phyloP scores from a whole-genome alignment of 1,139 yeast species.

The Taphrina populina region DNA sequence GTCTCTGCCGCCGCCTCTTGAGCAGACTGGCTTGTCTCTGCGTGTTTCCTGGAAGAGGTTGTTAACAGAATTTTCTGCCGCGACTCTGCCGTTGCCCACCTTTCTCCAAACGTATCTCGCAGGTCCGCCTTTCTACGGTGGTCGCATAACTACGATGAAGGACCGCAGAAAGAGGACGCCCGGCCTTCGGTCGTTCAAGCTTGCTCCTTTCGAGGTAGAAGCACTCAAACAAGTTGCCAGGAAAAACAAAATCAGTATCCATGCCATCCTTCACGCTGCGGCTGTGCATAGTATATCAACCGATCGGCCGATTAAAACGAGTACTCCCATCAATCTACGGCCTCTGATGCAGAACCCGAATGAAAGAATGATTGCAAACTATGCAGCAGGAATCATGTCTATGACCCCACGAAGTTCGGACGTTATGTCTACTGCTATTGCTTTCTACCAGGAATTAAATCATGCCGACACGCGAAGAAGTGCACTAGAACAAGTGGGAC shows the following conservation, averaged over 20 bases:
- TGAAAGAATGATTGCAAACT: constrained; percentile 5
- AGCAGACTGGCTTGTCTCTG: constrained; percentile 7
- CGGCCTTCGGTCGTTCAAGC: not conserved
- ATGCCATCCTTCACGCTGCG: constrained; percentile 24
- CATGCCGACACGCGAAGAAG: not conserved
- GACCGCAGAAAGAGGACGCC: constrained; percentile 13
- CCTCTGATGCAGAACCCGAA: not conserved
- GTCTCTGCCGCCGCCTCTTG: constrained; percentile 19
- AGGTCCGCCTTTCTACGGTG: constrained; percentile 7
- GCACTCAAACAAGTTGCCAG: constrained; percentile 1
- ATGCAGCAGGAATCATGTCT: constrained; percentile 3
- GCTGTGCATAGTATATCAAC: constrained; percentile 6
- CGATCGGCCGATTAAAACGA: not conserved
- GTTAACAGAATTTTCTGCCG: constrained; percentile 1
- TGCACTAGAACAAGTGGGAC: constrained; percentile 5
- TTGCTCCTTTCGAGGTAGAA: not conserved
- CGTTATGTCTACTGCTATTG: constrained; percentile 13
- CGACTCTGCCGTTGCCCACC: constrained; percentile 15
- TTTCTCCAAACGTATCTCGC: not conserved
- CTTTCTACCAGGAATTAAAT: constrained; percentile 16
- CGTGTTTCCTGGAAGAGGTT: not conserved
- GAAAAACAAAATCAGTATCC: constrained; percentile 3
- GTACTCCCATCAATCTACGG: constrained; percentile 24
- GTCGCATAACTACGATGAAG: constrained; percentile 5
- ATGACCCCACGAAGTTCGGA: not conserved